Base-by-base conservation (phyloP, 169 alveolate genomes). In the Blepharisma undulans region DNA sequence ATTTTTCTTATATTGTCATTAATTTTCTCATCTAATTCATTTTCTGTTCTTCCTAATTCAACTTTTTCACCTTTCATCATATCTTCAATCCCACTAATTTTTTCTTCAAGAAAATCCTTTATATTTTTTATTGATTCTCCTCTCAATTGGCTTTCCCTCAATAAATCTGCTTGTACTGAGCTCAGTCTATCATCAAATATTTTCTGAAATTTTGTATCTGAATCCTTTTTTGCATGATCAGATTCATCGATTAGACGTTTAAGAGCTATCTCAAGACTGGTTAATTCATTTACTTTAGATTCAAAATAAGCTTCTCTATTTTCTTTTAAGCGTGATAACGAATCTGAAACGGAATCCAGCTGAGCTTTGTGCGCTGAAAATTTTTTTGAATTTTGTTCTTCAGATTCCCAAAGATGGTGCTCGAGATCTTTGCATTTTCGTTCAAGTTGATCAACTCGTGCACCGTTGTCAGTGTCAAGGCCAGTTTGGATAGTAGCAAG, bases 31-130 rank as follows among this genome's bases (percentile, higher is more conserved):
- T 76, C 25, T 32, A 93, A 34, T 0, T 19, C 22, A 33, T 82
- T 80, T 87, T 92, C 95, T 21, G 82, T 61, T 86, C 93, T 95
- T 86, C 93, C 97, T 80, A 95, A 72, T 16, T 92, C 95, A 72
- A 61, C 60, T 27, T 86, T 84, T 72, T 92, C 96, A 48, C 36
- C 78, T 80, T 91, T 91, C 30, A 95, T 80, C 32, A 74, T 90
- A n/a, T 93, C 95, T 86, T 94, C 87, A 72, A 94, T 84, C 72
- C 93, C 92, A 10, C 93, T 93, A 74, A 93, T 27, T 25, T 60
- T 82, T 34, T 22, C 77, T 3, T 59, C 76, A 82, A 22, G 60
- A 60, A 25, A 82, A 21, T 82, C 22, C 8, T 82, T 60, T 21
- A 82, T 22, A 4, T 72, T 22, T 21, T 82, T 29, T 32, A 82